These are phyloP conservation scores for Pichia nakasei DNA, from an alignment of 805 yeast genomes.

Conservation along the genomic window DNA sequence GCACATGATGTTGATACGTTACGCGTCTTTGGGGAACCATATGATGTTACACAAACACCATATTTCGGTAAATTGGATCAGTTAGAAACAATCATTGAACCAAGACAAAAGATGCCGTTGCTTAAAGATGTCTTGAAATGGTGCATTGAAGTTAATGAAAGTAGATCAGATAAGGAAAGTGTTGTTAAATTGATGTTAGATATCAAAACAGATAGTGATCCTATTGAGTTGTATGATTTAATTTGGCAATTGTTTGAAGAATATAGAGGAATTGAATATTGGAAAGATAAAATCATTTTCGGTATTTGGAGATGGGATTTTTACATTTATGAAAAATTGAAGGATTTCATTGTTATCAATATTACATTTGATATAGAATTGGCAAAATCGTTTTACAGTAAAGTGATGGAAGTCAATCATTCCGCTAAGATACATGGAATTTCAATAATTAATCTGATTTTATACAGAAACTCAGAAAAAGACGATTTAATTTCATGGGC, in stretches of 20 bases:
- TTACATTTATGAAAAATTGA: constrained; percentile 21
- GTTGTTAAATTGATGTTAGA: constrained; percentile 34
- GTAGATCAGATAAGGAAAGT: constrained; percentile 30
- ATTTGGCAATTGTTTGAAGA: constrained; percentile 19
- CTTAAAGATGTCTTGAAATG: constrained; percentile 25
- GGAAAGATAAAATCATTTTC: constrained; percentile 28
- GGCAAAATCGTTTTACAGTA: constrained; percentile 17
- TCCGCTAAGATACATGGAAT: constrained; percentile 17
- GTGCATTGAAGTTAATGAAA: constrained; percentile 27
- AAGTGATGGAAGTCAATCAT: constrained; percentile 10
- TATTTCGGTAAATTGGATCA: constrained; percentile 22
- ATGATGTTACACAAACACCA: constrained; percentile 19
- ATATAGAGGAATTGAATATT: constrained; percentile 19
- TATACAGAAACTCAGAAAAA: constrained; percentile 16
- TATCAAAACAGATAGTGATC: constrained; percentile 26
- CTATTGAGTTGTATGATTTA: constrained; percentile 18
- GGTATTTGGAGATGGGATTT: constrained; percentile 30
- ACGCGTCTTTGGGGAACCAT: constrained; percentile 26
- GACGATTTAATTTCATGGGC: constrained; percentile 13
- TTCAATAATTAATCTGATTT: constrained; percentile 18
- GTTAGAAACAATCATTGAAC: constrained; percentile 24
- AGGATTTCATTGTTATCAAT: constrained; percentile 21
- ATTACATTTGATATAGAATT: constrained; percentile 22
- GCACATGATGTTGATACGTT: constrained; percentile 28
- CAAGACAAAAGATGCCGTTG: constrained; percentile 27